These are phyloP conservation scores for Globisporangium nagaii DNA, from an alignment of 352 stramenopile species.

Conservation along the genomic window DNA sequence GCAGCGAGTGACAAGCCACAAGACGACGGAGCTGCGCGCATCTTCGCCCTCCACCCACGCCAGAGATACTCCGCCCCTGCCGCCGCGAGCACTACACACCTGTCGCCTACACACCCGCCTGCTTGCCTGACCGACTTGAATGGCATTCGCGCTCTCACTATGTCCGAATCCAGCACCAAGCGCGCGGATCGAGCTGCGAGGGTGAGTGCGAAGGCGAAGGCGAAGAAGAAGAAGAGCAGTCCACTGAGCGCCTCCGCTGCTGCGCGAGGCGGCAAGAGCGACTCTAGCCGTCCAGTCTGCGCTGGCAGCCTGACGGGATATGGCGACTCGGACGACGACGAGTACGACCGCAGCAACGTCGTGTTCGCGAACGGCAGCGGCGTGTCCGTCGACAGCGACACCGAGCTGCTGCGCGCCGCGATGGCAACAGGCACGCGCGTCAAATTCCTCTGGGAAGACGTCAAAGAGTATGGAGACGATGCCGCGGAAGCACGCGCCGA, in stretches of 20 bases:
- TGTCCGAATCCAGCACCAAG: slow-evolving; percentile 4
- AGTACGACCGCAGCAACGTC: slow-evolving; percentile 7
- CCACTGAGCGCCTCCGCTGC: not conserved
- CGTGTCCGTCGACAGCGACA: not conserved
- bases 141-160: slow-evolving; percentile 6
- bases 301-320: not conserved
- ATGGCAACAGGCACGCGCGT: slow-evolving; percentile 2
- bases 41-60: too few relatives aligned
- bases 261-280: not conserved
- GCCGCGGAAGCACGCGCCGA: not conserved
- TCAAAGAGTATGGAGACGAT: slow-evolving; percentile 3
- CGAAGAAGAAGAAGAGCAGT: not conserved
- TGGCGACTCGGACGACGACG: not conserved
- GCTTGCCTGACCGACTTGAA: not conserved
- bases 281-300: not conserved
- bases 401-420: not conserved
- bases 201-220: not conserved
- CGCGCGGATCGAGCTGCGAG: slow-evolving; percentile 1
- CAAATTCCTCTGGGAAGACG: slow-evolving; percentile 11
- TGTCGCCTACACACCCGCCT: too few relatives aligned
- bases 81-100: too few relatives aligned
- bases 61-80: too few relatives aligned
- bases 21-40: too few relatives aligned
- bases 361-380: not conserved
- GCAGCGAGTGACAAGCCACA: too few relatives aligned